Evolutionary conservation across 1,284 basidiomycete genomes (phyloP), one percentile per base, ranked within the genome.

Genomic region (Cystobasidiaceae sp.): DNA sequence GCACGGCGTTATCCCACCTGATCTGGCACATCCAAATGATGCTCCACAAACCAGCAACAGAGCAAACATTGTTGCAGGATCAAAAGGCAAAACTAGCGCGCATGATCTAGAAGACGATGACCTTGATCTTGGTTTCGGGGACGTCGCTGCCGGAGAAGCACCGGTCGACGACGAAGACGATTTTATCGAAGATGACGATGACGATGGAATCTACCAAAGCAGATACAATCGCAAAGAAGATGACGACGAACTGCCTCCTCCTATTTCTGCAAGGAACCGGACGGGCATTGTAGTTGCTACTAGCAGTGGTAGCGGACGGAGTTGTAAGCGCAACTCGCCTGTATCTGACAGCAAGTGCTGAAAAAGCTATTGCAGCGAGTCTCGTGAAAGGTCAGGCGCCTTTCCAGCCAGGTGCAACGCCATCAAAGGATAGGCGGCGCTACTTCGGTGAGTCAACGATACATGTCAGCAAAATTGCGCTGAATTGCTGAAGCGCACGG

Each of bases 391-490:
- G 92, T 2, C 93, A 97, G 75, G 80, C 83, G 0, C 79, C 90
- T 2, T 98, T 98, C 78, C 92, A 96, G 72, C 90, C 93, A 1
- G 91, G 91, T 5, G 86, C 92, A 19, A 97, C 94, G 0, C 86
- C 88, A 3, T 86, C 90, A 82, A 82, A 85, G 55, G 84, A 86
- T 68, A 90, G 88, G 78, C 91, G 91, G 74, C 83, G 91, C 44
- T 97, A 93, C 75, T 83, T 97, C 3, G 88, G 92, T 93, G 71
- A 44, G 84, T 74, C n/a, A 17, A 39, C 54, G 55, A n/a, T n/a
- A n/a, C n/a, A n/a, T n/a, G n/a, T n/a, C n/a, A n/a, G n/a, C n/a
- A n/a, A n/a, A n/a, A n/a, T n/a, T n/a, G n/a, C n/a, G n/a, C n/a
- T n/a, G n/a, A n/a, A n/a, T n/a, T n/a, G n/a, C n/a, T n/a, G n/a